Percentiles rank a stretch among this genome's conserved stretches.
Conservation (phyloP, 2,329 filamentous ascomycete genomes). For the Nigrospora oryzae region DNA sequence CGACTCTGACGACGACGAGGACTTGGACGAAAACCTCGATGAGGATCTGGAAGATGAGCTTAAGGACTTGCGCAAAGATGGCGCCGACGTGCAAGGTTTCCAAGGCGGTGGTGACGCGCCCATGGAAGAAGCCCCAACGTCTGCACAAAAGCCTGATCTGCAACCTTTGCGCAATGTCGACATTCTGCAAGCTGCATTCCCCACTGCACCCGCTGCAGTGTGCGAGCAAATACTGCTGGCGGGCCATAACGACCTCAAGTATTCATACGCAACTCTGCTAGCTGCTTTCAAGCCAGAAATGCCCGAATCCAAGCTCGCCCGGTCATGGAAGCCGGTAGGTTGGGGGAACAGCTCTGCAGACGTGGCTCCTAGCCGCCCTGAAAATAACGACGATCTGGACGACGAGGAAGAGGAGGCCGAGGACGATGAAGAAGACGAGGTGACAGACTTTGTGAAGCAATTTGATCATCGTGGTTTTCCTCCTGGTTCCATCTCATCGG, state of each 20-base stretch:
- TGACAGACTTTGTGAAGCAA: constrained; percentile 18
- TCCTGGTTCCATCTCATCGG: constrained; percentile 27
- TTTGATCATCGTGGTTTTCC: constrained; percentile 29
- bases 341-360: neutral
- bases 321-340: neutral
- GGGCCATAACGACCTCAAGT: constrained; percentile 24
- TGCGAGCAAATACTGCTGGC: constrained; percentile 26
- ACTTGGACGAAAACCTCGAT: constrained; percentile 9
- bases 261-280: constrained; percentile 27
- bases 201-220: constrained; percentile 22
- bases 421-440: constrained; percentile 18
- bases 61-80: constrained; percentile 31
- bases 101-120: neutral
- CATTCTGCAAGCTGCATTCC: constrained; percentile 34
- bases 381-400: constrained; percentile 16
- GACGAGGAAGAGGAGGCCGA: constrained; percentile 14
- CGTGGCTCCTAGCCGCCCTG: neutral
- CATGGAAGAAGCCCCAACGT: neutral
- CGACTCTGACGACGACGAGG: constrained; percentile 2
- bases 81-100: constrained; percentile 10
- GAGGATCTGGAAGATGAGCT: constrained; percentile 33
- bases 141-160: constrained; percentile 3
- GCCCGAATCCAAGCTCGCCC: constrained; percentile 5
- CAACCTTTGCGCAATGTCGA: constrained; percentile 22
- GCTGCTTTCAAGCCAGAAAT: constrained; percentile 21